phyloP scores from a whole-genome alignment of 2,329 filamentous ascomycete genomes.

The Sarocladium kiliense region DNA sequence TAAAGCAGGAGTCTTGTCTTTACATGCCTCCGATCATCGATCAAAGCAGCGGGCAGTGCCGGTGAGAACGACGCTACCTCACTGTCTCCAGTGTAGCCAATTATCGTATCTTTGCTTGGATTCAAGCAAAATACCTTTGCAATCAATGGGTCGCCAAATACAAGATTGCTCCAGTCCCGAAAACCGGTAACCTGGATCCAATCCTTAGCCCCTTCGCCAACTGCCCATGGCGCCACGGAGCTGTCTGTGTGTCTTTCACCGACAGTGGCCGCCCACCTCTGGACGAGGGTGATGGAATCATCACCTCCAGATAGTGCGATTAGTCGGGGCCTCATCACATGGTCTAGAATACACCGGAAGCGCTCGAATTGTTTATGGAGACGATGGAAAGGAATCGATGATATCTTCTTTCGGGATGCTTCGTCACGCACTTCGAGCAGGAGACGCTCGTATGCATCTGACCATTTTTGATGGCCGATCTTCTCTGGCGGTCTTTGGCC shows the following conservation, averaged over 20 bases:
- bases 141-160: slow-evolving; percentile 57
- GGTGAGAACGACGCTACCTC: background rate
- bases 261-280: background rate
- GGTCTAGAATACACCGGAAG: slow-evolving; percentile 44
- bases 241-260: background rate
- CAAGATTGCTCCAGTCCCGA: slow-evolving; percentile 52
- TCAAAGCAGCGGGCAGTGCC: slow-evolving; percentile 5
- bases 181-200: slow-evolving; percentile 38
- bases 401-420: slow-evolving; percentile 55
- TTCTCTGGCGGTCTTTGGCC: background rate
- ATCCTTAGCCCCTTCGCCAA: background rate
- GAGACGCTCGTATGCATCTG: slow-evolving; percentile 45
- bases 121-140: slow-evolving; percentile 41
- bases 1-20: slow-evolving; percentile 49
- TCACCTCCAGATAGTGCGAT: slow-evolving; percentile 49
- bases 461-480: slow-evolving; percentile 27
- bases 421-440: slow-evolving; percentile 51
- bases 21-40: slow-evolving; percentile 39
- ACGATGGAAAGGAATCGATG: slow-evolving; percentile 51
- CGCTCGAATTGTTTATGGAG: slow-evolving; percentile 48
- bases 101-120: slow-evolving; percentile 38
- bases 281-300: slow-evolving; percentile 45
- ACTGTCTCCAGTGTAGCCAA: slow-evolving; percentile 35
- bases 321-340: slow-evolving; percentile 45
- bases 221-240: background rate